Base-by-base conservation (phyloP, 2,329 filamentous ascomycete species). In the Fusarium coffeatum region DNA sequence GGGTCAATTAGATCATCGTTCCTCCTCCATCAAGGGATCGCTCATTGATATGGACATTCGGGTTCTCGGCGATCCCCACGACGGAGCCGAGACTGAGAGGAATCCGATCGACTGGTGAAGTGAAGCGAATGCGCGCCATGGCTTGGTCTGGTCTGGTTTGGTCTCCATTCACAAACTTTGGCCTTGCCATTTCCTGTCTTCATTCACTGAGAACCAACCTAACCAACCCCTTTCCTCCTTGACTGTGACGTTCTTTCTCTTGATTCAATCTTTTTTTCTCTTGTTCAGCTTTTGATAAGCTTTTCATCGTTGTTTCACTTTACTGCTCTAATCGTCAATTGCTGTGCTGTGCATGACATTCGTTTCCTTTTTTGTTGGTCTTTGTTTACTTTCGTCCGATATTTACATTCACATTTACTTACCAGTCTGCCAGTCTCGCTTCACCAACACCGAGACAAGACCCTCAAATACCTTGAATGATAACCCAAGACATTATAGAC, bases 51-150 rank as follows among this genome's bases (percentile, higher is more conserved):
- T 37, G 34, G 34, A 37, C 10, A 37, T 37, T 37, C 68, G 68
- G 68, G 28, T 64, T 64, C 67, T 71, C 63, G 67, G 63, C 63
- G 67, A 69, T n/a, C 49, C 67, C 63, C 67, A 69, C 47, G 67
- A 37, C 53, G 22, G 47, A 59, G 40, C 20, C 20, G 60, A 27
- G 45, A 46, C 37, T 16, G 41, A 46, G 43, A 53, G 54, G 67
- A 68, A 71, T 68, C 54, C 51, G 59, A 70, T 70, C 68, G 59
- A 55, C 68, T 70, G 53, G 62, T 64, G 51, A 53, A 18, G 49
- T 71, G 51, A 43, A 67, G 50, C 47, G 51, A 59, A 68, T 20
- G 65, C 48, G 68, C 55, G 68, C 68, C 59, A 55, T 62, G 68
- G 64, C 64, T 49, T 51, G 34, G 34, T 37, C 34, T 37, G 34